Base-by-base conservation (phyloP, 2,329 filamentous ascomycete species). In the Parafenestella ontariensis region DNA sequence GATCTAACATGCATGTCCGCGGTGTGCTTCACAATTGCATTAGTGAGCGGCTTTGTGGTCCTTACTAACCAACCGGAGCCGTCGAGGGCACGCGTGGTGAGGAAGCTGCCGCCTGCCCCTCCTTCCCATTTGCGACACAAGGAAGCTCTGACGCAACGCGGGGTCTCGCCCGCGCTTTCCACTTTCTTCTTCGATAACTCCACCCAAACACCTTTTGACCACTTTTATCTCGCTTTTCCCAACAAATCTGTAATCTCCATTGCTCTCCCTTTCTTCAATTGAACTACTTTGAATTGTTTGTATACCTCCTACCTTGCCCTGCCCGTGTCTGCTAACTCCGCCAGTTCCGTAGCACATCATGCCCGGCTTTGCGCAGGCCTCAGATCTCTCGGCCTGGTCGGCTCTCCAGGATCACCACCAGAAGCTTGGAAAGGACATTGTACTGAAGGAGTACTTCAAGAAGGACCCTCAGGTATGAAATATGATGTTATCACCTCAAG, bases 391-490 rank as follows among this genome's bases (percentile, higher is more conserved):
- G 69, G 88, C 92, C 74, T 99, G 95, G 94, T 85, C 89, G 76
- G 86, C 90, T 76, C 92, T 99, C 73, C 91, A 96, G 81, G 85
- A 91, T 72, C 93, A 98, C 80, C 92, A 96, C 80, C 88, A 91
- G 78, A 85, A 84, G 61, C 86, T 95, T 43, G 93, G 92, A 73
- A 93, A 93, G 81, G 87, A 89, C 74, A 95, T 98, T 74, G 89
- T 96, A 61, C 86, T 98, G 64, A 96, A 96, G 82, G 90, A 96
- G 64, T 91, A 91, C 76, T 99, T 98, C 79, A 85, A 91, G 71
- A 87, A 91, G 68, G 93, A 99, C 76, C 87, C 92, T 45, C 58
- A 69, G 61, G 66, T 67, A 58, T 29, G 26, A 15, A 31, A 13
- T 29, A 10, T 28, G 15, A 13, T 7, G 1, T 8, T 4, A 5